phyloP scores from a whole-genome alignment of 169 alveolate genomes.

The Cryptosporidium bovis region DNA sequence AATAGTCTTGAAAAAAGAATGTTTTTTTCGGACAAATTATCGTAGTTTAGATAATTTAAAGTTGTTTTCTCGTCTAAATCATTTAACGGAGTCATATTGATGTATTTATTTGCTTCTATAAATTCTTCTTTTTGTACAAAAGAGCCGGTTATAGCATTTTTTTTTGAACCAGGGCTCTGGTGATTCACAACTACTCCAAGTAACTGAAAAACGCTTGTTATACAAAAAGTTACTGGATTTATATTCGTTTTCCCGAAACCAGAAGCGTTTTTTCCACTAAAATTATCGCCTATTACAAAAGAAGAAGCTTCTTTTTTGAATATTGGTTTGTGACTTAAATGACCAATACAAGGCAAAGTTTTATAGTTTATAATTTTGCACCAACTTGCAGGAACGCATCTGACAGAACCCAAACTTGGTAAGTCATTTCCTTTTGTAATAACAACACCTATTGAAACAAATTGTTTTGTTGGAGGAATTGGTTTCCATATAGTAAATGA shows the following conservation, averaged over 20 bases:
- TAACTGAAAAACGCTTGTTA: not conserved
- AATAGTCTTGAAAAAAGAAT: conserved; percentile 24
- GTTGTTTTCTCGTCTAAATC: conserved; percentile 3
- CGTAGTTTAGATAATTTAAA: not conserved
- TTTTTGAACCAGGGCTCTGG: conserved; percentile 2
- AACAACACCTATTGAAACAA: conserved; percentile 35
- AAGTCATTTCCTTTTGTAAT: conserved; percentile 41
- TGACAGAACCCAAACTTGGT: conserved; percentile 5
- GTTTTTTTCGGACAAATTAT: conserved; percentile 12
- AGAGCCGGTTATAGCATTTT: conserved; percentile 7
- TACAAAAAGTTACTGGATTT: conserved; percentile 46
- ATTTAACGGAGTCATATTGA: conserved; percentile 9
- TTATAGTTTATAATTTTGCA: conserved; percentile 43
- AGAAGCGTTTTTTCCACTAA: not conserved
- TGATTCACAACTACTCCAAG: conserved; percentile 46
- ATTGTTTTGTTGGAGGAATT: conserved; percentile 38
- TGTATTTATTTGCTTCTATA: not conserved
- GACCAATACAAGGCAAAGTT: conserved; percentile 33
- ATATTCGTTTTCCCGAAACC: not conserved
- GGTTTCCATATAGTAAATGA: conserved; percentile 62
- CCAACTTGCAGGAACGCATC: conserved; percentile 67
- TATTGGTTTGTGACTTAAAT: not conserved
- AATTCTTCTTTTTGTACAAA: conserved; percentile 35
- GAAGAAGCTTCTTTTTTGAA: not conserved
- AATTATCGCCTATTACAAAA: no score